phyloP scores from a whole-genome alignment of 2,329 filamentous ascomycete genomes.

The Apiospora saccharicola region DNA sequence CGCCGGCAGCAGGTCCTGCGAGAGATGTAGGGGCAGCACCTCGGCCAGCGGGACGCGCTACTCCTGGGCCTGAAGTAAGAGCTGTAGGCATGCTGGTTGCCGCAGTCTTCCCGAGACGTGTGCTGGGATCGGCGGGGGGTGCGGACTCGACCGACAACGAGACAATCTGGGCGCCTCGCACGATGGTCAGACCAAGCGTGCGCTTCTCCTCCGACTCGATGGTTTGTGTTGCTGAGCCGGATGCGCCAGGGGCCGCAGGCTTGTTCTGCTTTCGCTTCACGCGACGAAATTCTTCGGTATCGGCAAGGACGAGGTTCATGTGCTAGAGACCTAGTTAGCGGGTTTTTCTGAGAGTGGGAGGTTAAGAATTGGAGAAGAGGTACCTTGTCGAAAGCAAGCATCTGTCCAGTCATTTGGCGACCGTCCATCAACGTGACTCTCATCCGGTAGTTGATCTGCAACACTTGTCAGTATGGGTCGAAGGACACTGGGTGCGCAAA shows the following conservation, averaged over 20 bases:
- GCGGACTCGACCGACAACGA: conserved; percentile 95
- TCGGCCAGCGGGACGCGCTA: conserved; percentile 88
- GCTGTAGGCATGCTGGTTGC: conserved; percentile 73
- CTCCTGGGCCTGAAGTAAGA: conserved; percentile 84
- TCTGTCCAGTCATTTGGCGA: conserved; percentile 95
- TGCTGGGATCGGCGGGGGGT: conserved; percentile 90
- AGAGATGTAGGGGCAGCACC: conserved; percentile 79
- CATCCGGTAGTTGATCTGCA: conserved; percentile 99
- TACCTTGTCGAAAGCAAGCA: conserved; percentile 99
- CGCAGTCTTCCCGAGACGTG: conserved; percentile 81
- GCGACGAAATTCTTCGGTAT: conserved; percentile 96
- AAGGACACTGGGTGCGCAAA: neutral
- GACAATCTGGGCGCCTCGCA: conserved; percentile 93
- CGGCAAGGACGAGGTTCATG: conserved; percentile 98
- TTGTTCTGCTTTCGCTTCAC: conserved; percentile 87
- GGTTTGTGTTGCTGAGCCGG: conserved; percentile 67
- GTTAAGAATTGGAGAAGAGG: conserved; percentile 25
- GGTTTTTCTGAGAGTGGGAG: neutral
- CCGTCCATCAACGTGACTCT: conserved; percentile 94
- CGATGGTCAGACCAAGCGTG: conserved; percentile 92
- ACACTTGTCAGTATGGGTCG: conserved; percentile 25
- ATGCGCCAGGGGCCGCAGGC: conserved; percentile 68
- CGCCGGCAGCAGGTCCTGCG: conserved; percentile 85
- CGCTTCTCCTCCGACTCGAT: conserved; percentile 96
- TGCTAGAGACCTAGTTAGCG: conserved; percentile 63